Evolutionary conservation across 148 eudicot genomes (phyloP), one percentile per base, ranked within the genome.

Genomic region (Fagopyrum tataricum): DNA sequence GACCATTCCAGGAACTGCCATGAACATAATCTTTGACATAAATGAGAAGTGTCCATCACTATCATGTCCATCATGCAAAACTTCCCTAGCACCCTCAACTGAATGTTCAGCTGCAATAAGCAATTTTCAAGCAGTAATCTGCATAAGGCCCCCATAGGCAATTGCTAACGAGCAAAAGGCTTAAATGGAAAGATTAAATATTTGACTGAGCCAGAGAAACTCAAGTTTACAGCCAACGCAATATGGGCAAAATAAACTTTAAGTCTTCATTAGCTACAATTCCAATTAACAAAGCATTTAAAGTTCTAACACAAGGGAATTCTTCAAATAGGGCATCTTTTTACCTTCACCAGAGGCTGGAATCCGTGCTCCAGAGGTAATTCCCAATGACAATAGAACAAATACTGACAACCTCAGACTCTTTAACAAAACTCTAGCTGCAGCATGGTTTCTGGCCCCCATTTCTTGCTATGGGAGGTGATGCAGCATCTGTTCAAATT

Each of bases 1-100:
- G 4, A 95, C 78, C 51, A 87, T 67, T 75, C 85, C 97, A 6
- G 96, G 90, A 58, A 67, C 83, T 52, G 89, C 90, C 82, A 91
- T 74, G 66, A 85, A 86, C 72, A 87, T 73, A 55, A 82, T 31
- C 78, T 79, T 90, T 56, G 92, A 55, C 18, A 75, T 73, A 78
- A 79, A 73, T 39, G 74, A 26, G 78, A 78, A 74, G 21, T 75
- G 72, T 17, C 78, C 44, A 67, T 52, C 62, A 58, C 78, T 77
- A 39, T 76, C 73, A 20, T 76, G 76, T 56, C 43, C 69, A 31
- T 31, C 67, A 61, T 61, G 49, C 26, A 68, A 42, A 68, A 68
- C 67, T 10, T 42, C 43, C 44, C 72, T 68, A 44, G 72, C 8
- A 42, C 51, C 51, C 72, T 70, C 52, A 10, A 70, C 4, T 42